These are phyloP conservation scores for Stagonosporopsis rhizophila DNA, from an alignment of 2,329 filamentous ascomycete genomes.

Conservation along the genomic window DNA sequence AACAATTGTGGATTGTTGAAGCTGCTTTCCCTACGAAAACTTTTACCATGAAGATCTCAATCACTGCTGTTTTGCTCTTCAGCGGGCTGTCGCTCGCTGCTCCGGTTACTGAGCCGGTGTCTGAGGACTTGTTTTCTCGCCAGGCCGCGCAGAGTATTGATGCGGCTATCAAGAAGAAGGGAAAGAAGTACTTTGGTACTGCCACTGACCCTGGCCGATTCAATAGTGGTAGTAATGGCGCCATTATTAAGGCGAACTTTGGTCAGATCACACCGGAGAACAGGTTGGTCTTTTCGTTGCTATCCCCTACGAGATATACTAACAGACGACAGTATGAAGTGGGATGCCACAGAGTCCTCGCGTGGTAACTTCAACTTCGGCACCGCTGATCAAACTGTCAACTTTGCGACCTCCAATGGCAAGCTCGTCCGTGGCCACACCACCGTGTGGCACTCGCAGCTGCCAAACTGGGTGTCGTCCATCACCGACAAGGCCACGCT, in stretches of 20 bases:
- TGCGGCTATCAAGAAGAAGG: conserved; percentile 65
- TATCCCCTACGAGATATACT: background rate
- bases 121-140: conserved; percentile 39
- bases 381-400: conserved; percentile 64
- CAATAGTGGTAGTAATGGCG: conserved; percentile 58
- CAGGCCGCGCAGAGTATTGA: conserved; percentile 59
- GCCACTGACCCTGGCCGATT: conserved; percentile 64
- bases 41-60: conserved; percentile 43
- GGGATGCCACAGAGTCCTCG: conserved; percentile 63
- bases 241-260: conserved; percentile 68
- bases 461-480: conserved; percentile 63
- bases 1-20: background rate
- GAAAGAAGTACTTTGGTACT: conserved; percentile 72
- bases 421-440: conserved; percentile 71
- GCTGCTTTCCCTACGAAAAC: background rate
- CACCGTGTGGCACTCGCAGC: conserved; percentile 66
- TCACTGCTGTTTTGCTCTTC: conserved; percentile 38
- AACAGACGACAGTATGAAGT: conserved; percentile 65
- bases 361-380: conserved; percentile 57
- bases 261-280: conserved; percentile 73
- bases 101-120: conserved; percentile 34
- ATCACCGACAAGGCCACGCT: conserved; percentile 63
- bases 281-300: conserved; percentile 34
- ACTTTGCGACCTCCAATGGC: conserved; percentile 64
- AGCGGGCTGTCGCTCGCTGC: conserved; percentile 36